Evolutionary conservation across 345 rosid genomes (phyloP).

Genomic region (Pistacia integerrima): DNA sequence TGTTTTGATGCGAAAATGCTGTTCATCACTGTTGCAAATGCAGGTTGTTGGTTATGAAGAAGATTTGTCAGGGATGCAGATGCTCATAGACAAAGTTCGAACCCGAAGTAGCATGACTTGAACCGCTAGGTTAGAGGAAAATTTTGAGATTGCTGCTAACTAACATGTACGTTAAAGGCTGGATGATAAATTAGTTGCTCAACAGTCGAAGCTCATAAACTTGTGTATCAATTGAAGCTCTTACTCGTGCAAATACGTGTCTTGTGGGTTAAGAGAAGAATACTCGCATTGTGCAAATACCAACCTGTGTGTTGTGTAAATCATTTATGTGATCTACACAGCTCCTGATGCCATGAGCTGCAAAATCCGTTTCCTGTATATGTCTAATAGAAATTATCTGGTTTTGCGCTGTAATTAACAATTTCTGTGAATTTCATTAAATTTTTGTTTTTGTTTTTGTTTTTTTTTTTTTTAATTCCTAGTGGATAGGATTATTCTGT

Average conservation of each 20-base stretch:
- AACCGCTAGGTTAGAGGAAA: not conserved
- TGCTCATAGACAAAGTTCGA: conserved; percentile 93
- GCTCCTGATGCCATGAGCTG: not conserved
- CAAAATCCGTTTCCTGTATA: not conserved
- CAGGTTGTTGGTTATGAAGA: conserved; percentile 96
- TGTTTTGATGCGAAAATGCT: conserved; percentile 2
- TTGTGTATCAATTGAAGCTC: not conserved
- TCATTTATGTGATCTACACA: not conserved
- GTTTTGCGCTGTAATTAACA: not conserved
- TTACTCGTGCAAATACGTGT: not conserved
- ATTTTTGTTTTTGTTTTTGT: too few species aligned
- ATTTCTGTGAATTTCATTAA: not conserved
- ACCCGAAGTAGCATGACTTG: conserved; percentile 72
- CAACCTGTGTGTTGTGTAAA: not conserved
- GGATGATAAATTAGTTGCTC: not conserved
- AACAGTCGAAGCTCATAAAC: not conserved
- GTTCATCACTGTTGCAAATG: conserved; percentile 20
- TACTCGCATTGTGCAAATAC: too few species aligned
- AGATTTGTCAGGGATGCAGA: conserved; percentile 91
- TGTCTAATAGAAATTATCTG: not conserved
- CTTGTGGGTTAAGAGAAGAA: not conserved
- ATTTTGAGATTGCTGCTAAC: not conserved
- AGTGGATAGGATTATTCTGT: too few species aligned
- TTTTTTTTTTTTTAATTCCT: too few species aligned
- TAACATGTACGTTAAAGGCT: not conserved